phyloP scores from a whole-genome alignment of 768 basidiomycete genomes.

The Rhodotorula diobovata region DNA sequence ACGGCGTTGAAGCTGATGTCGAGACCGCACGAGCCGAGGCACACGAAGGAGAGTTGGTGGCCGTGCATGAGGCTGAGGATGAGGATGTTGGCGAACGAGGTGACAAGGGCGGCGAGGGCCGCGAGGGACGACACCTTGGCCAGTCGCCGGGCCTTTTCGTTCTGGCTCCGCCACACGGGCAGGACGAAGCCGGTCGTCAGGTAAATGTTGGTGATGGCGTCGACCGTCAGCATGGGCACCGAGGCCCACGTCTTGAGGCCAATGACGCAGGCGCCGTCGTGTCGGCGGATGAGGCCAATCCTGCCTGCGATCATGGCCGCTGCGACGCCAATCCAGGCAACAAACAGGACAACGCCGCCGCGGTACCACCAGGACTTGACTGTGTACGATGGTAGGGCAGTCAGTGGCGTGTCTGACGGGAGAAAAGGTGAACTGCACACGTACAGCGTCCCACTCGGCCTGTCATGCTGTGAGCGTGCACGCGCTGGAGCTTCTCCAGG shows the following conservation, averaged over 20 bases:
- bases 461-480: conserved; percentile 6
- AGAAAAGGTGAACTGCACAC: not conserved
- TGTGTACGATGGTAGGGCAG: not conserved
- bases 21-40: conserved; percentile 51
- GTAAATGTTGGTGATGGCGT: conserved; percentile 36
- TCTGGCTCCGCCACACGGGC: conserved; percentile 22
- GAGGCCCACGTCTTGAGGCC: conserved; percentile 31
- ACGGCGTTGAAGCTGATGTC: conserved; percentile 44
- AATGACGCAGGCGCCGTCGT: conserved; percentile 36
- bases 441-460: not conserved
- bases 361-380: conserved; percentile 36
- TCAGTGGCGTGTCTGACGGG: not conserved
- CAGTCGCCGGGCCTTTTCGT: conserved; percentile 25
- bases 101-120: conserved; percentile 53
- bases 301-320: conserved; percentile 22
- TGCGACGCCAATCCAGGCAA: not conserved
- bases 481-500: conserved; percentile 34
- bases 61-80: conserved; percentile 54
- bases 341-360: not conserved
- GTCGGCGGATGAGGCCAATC: conserved; percentile 2
- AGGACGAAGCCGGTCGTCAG: conserved; percentile 32
- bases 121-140: conserved; percentile 47
- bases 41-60: conserved; percentile 53
- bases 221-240: conserved; percentile 17
- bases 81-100: conserved; percentile 50